phyloP scores from a whole-genome alignment of 2,329 filamentous ascomycete genomes.

The Diaporthe sp. region DNA sequence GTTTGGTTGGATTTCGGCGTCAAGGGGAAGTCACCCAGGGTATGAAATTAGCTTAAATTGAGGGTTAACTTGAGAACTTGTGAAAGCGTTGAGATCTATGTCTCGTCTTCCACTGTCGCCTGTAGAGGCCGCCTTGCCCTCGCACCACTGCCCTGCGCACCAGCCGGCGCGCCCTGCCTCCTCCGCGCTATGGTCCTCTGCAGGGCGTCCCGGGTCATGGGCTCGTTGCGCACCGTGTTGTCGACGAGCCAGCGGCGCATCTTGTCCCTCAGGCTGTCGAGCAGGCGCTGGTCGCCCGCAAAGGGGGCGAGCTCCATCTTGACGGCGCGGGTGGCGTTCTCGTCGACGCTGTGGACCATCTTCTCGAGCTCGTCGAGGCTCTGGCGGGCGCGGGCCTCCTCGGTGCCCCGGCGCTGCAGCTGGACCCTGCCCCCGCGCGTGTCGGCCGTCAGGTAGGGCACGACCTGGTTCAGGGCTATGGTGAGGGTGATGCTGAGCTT shows the following conservation, averaged over 20 bases:
- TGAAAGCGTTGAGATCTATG: background rate
- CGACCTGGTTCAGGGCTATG: slow-evolving; percentile 85
- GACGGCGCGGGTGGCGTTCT: slow-evolving; percentile 77
- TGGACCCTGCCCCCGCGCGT: slow-evolving; percentile 45
- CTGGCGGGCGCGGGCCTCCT: slow-evolving; percentile 62
- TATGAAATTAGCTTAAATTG: background rate
- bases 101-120: slow-evolving; percentile 15
- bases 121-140: slow-evolving; percentile 22
- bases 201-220: slow-evolving; percentile 84
- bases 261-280: slow-evolving; percentile 73
- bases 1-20: background rate
- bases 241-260: slow-evolving; percentile 90
- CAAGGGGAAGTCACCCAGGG: background rate
- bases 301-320: slow-evolving; percentile 86
- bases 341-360: slow-evolving; percentile 68
- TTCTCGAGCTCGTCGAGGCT: slow-evolving; percentile 75
- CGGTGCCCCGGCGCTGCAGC: slow-evolving; percentile 49
- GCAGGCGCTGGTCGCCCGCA: slow-evolving; percentile 73
- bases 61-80: background rate
- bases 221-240: slow-evolving; percentile 83
- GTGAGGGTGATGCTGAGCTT: slow-evolving; percentile 82
- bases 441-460: slow-evolving; percentile 68
- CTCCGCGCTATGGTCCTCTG: slow-evolving; percentile 72
- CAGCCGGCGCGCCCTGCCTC: slow-evolving; percentile 70
- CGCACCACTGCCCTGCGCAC: slow-evolving; percentile 62